Base-by-base conservation (phyloP, 768 basidiomycete species). In the Omphalotus guepiniiformis region DNA sequence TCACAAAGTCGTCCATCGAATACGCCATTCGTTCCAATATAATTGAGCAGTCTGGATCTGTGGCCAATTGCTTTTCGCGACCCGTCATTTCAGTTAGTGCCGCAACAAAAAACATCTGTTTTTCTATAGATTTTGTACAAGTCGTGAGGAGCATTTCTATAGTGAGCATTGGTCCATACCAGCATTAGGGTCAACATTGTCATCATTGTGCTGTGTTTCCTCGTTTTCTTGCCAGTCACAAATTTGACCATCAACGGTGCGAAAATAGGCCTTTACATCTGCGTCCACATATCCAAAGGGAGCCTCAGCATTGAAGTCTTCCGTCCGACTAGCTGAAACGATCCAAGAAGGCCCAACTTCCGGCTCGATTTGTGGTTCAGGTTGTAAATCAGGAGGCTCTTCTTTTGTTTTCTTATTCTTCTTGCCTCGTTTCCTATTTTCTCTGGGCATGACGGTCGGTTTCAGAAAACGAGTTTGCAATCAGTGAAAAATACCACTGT, bases 1-100 rank as follows among this genome's bases (percentile, higher is more conserved):
- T 75, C n/a, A 88, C 86, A 66, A 93, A 94, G 64, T 97, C 93
- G 60, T 96, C 93, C 88, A 98, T 93, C 2, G 93, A 93, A 59
- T 93, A 78, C 8, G 82, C 61, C 77, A 98, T 85, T 54, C 94
- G 75, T 64, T 99, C 96, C 45, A 99, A 63, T 38, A 97, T 79
- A 9, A 86, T 74, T 1, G 94, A 93, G 58, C 92, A 94, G 50
- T 98, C 93, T 4, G 91, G 89, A 64, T 99, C 96, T 1, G 93
- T 93, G 0, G 93, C 83, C 9, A 96, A 79, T 51, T 87, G 83
- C 42, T 85, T 84, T 67, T 98, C 96, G 63, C 95, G 93, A 4
- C 79, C 85, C 19, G 75, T 74, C 79, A 96, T 87, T 57, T 96
- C 91, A 15, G 76, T 73, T 23, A 98, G 68, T 16, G 93, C 91